Base-by-base conservation (phyloP, 2,329 filamentous ascomycete genomes). In the Fusarium tupiense region DNA sequence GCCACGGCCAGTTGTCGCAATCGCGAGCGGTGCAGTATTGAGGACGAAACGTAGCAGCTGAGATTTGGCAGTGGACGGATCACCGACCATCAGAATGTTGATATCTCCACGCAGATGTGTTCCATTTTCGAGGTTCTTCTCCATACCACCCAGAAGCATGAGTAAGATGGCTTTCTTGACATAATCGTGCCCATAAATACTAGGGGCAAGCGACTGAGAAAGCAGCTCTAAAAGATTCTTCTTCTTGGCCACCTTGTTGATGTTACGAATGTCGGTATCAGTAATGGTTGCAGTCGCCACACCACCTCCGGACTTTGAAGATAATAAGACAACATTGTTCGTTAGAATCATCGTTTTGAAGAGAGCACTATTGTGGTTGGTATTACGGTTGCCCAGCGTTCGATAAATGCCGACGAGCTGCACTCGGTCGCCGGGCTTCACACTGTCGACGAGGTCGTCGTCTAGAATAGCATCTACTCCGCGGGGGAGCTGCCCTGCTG, bases 71-170 rank as follows among this genome's bases (percentile, higher is more conserved):
- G 96, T 99, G 2, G 96, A 99, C 7, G 96, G 96, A 82, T 99
- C 96, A 85, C 96, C 96, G 49, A 99, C 96, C 96, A 99, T 98
- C 58, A 99, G 88, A 76, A 99, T 98, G 82, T 99, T 99, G 85
- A 99, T 98, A 80, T 99, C 96, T 86, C 96, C 96, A 88, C 96
- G 93, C 81, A 99, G 85, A 89, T 99, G 96, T 3, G 96, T 98
- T 67, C 96, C 96, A 78, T 99, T 99, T 73, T 98, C 96, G 64
- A 99, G 84, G 79, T 99, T 99, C 88, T 99, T 99, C 86, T 99
- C 96, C 89, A 97, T 95, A 67, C 96, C 96, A 79, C 96, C 94
- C 20, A 99, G 87, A 35, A 99, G 88, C 94, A 98, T 97, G 56
- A 99, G 90, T 38, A 99, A 85, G 74, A 99, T 97, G 2, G 96